phyloP scores from a whole-genome alignment of 1,284 basidiomycete genomes.

The Malassezia sympodialis region DNA sequence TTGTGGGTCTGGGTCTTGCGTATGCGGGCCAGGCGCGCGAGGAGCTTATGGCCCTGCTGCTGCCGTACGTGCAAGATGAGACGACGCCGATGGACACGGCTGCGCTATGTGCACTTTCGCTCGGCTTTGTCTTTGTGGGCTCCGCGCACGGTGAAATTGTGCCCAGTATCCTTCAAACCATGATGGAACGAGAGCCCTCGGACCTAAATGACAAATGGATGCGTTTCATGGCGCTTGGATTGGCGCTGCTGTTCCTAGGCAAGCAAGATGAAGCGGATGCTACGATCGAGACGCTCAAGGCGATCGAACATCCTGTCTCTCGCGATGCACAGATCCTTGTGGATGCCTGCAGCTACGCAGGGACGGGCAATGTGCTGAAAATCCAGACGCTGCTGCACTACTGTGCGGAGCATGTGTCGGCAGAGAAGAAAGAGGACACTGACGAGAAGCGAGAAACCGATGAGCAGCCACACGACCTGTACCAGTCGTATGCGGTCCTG shows the following conservation, averaged over 20 bases:
- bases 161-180: constrained; percentile 74
- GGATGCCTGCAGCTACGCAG: constrained; percentile 87
- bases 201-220: constrained; percentile 64
- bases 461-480: constrained; percentile 60
- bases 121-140: constrained; percentile 92
- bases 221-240: constrained; percentile 75
- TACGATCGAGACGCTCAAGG: constrained; percentile 87
- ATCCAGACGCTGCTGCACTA: constrained; percentile 85
- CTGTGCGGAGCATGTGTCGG: constrained; percentile 77
- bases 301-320: constrained; percentile 83
- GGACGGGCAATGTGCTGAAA: constrained; percentile 89
- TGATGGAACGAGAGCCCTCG: constrained; percentile 58
- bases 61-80: constrained; percentile 44
- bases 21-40: constrained; percentile 86
- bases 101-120: constrained; percentile 70
- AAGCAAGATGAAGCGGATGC: constrained; percentile 64
- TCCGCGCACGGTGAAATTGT: constrained; percentile 89
- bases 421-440: constrained; percentile 48
- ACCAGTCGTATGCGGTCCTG: constrained; percentile 86
- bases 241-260: constrained; percentile 79
- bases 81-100: constrained; percentile 72
- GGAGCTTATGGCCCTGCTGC: constrained; percentile 56
- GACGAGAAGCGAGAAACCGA: constrained; percentile 24
- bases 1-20: constrained; percentile 66
- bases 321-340: constrained; percentile 85